phyloP scores from a whole-genome alignment of 1,284 basidiomycete species.

The Cutaneotrichosporon spelunceum region DNA sequence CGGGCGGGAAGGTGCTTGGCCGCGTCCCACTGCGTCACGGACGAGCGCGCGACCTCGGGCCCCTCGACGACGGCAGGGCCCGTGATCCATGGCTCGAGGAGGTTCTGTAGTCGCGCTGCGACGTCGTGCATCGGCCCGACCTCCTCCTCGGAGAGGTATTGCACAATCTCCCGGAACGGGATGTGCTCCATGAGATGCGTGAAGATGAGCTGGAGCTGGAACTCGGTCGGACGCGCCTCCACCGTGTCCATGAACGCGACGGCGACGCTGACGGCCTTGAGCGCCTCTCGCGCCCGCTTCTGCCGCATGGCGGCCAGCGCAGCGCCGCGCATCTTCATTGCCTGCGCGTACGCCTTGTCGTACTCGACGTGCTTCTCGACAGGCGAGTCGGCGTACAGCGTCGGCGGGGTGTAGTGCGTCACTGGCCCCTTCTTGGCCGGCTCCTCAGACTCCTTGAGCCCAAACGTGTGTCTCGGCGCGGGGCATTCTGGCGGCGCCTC shows the following conservation, averaged over 20 bases:
- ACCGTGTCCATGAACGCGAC: constrained; percentile 4
- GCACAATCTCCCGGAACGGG: background rate
- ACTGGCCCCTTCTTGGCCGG: background rate
- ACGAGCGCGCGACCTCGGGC: background rate
- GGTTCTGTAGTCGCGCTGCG: background rate
- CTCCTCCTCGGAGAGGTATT: background rate
- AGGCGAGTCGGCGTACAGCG: constrained; percentile 8
- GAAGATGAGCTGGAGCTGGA: constrained; percentile 8
- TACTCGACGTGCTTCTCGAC: constrained; percentile 3
- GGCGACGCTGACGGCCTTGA: background rate
- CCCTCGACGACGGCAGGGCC: background rate
- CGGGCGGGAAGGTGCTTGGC: background rate
- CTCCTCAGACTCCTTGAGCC: background rate
- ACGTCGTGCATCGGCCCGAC: background rate
- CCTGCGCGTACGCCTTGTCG: background rate
- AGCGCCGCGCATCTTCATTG: background rate
- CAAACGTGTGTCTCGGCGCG: background rate
- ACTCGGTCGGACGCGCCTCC: background rate
- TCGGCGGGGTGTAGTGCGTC: background rate
- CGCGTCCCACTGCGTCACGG: background rate
- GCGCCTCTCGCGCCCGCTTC: background rate
- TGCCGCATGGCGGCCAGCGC: background rate
- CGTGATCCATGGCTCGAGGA: background rate
- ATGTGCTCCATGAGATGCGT: constrained; percentile 5
- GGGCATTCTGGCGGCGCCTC: background rate